phyloP scores from a whole-genome alignment of 495 filamentous ascomycete genomes.

The Aspergillus diversus region DNA sequence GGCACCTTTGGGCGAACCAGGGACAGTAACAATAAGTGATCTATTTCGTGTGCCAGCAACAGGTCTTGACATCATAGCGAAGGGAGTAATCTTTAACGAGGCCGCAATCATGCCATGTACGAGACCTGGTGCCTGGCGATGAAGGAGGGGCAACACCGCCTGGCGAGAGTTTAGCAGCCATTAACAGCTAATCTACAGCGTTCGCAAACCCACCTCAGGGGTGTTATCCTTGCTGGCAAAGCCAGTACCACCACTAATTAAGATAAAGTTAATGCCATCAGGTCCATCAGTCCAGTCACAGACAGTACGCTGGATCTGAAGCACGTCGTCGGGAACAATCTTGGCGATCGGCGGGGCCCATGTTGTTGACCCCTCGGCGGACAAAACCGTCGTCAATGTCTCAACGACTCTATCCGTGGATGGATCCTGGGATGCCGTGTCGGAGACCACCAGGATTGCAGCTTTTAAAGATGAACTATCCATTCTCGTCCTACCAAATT shows the following conservation, averaged over 20 bases:
- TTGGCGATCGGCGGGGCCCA: conserved; percentile 70
- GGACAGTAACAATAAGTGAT: conserved; percentile 86
- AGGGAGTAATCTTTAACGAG: conserved; percentile 85
- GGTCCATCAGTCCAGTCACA: conserved; percentile 67
- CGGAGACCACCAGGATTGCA: conserved; percentile 86
- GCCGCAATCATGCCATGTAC: conserved; percentile 95
- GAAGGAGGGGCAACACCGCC: conserved; percentile 80
- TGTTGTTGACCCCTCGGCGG: conserved; percentile 58
- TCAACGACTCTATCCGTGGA: conserved; percentile 72
- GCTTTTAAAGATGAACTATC: conserved; percentile 38
- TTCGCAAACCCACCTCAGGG: conserved; percentile 67
- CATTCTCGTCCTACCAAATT: conserved; percentile 13
- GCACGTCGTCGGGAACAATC: conserved; percentile 80
- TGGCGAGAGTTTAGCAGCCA: conserved; percentile 35
- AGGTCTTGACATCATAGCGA: conserved; percentile 96
- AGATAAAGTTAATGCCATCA: conserved; percentile 69
- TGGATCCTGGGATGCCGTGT: conserved; percentile 85
- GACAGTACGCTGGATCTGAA: conserved; percentile 74
- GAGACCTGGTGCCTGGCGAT: conserved; percentile 86
- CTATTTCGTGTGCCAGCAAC: conserved; percentile 87
- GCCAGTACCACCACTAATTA: conserved; percentile 91
- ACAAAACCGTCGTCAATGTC: conserved; percentile 68
- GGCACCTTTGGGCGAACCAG: conserved; percentile 95
- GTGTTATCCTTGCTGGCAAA: conserved; percentile 89
- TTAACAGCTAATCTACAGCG: neutral